Percentiles rank a stretch among this genome's conserved stretches.
These are phyloP conservation scores for Brassica carinata DNA, from an alignment of 345 rosid genomes.

Conservation along the genomic window DNA sequence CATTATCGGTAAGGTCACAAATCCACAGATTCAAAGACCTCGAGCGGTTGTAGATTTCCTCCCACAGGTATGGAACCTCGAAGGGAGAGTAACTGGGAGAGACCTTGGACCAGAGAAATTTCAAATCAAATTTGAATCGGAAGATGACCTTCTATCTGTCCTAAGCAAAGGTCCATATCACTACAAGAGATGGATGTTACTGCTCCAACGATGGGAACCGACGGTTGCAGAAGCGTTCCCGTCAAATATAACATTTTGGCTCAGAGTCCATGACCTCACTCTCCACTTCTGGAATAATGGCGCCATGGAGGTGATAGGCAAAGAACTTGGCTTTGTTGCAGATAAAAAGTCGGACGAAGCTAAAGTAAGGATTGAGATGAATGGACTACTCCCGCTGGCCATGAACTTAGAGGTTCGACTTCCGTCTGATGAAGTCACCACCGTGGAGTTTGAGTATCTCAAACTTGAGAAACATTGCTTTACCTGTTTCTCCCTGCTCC, in stretches of 20 bases:
- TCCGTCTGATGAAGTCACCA: too few relatives aligned
- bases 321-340: too few relatives aligned
- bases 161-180: neutral
- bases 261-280: neutral
- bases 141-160: neutral
- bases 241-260: neutral
- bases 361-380: too few relatives aligned
- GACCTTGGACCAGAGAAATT: neutral
- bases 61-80: neutral
- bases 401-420: too few relatives aligned
- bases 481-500: too few relatives aligned
- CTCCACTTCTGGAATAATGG: neutral
- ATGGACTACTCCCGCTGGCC: too few relatives aligned
- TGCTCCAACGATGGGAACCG: neutral
- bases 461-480: too few relatives aligned
- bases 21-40: neutral
- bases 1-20: too few relatives aligned
- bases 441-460: too few relatives aligned
- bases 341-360: too few relatives aligned
- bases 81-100: neutral
- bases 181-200: neutral
- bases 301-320: neutral
- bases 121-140: neutral
- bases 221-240: neutral
- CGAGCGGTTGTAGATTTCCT: neutral